Base-by-base conservation (phyloP, 2,329 filamentous ascomycete genomes). In the Sclerotinia sclerotiorum region DNA sequence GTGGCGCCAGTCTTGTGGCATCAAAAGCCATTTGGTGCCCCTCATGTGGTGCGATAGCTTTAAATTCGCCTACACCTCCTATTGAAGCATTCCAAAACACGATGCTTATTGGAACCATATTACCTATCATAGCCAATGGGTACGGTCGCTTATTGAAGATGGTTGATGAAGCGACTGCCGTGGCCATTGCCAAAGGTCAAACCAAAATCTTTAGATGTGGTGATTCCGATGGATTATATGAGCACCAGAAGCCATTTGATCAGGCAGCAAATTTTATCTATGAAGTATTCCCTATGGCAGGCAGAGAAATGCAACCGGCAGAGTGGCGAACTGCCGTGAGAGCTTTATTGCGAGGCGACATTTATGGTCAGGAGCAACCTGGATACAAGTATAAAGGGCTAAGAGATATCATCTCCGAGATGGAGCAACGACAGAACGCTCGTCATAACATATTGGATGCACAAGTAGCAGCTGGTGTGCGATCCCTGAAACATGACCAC, bases 91-190 rank as follows among this genome's bases (percentile, higher is more conserved):
- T 86, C 70, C 87, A 88, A 74, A 87, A 82, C 73, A 80, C 84
- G 62, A 88, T 88, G 85, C 80, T 87, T 65, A 79, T 89, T 5
- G 84, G 82, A 8, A 83, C 85, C 2, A 80, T 89, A 42, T 78
- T 89, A 4, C 85, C 86, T 1, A 84, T 84, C 11, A 82, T 86
- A 56, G 85, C 83, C 65, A 84, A 87, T 74, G 84, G 84, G 10
- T 89, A 89, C 79, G 81, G 81, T 67, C 79, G 77, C 39, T 84
- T 89, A 58, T 79, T 89, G 17, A 77, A 78, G 61, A 81, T 86
- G 78, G 80, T 88, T 10, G 86, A 89, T 70, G 75, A 75, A n/a
- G 84, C 87, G 72, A 78, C 82, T 0, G 78, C 79, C 1, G 75
- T 73, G 0, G 86, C 85, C 15, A 79, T 79, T 54, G 75, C 76